Evolutionary conservation across 2,329 filamentous ascomycete genomes (phyloP).

Genomic region (Dendrostoma leiphaemia): DNA sequence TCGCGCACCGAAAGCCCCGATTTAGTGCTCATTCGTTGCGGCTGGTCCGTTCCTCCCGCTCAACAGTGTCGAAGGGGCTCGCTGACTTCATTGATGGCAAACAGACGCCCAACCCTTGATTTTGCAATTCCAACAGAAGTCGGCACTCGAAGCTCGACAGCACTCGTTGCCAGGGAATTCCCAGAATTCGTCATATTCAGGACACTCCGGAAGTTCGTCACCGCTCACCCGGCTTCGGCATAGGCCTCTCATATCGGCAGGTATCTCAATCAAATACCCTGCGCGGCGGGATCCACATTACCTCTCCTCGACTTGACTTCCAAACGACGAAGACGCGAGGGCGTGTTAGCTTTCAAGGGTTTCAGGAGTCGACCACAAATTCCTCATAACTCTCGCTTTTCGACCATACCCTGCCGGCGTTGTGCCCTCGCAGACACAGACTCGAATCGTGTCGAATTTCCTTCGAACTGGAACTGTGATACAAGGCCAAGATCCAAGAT

Average conservation of each 20-base stretch:
- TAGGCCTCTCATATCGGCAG: background rate
- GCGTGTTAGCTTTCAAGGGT: background rate
- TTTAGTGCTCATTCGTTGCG: background rate
- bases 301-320: background rate
- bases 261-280: background rate
- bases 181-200: no score
- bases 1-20: background rate
- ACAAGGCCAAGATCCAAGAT: slow-evolving; percentile 5
- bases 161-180: background rate
- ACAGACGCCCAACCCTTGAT: no score
- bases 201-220: background rate
- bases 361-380: background rate
- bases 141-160: background rate
- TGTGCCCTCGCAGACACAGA: background rate
- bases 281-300: slow-evolving; percentile 1
- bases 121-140: no score
- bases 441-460: no score
- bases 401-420: background rate
- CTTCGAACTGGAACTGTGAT: no score
- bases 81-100: no score
- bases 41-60: background rate
- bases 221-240: slow-evolving; percentile 2
- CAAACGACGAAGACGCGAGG: background rate
- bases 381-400: background rate
- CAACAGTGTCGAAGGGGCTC: no score